Base-by-base conservation (phyloP, 768 basidiomycete species). In the Panellus pusillus region DNA sequence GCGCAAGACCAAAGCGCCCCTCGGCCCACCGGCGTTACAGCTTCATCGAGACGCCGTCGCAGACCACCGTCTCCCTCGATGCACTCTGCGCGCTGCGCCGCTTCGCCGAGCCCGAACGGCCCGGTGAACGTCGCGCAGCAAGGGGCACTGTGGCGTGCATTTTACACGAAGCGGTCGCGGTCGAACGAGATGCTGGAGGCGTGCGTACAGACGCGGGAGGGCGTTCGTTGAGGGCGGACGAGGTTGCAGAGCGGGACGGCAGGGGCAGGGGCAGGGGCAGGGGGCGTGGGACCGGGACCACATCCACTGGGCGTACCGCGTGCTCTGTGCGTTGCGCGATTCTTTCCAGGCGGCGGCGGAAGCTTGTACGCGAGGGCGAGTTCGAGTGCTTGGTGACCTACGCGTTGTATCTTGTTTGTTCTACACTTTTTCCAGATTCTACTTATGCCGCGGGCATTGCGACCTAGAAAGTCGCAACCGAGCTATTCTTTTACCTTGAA, bases 401-500 rank as follows among this genome's bases (percentile, higher is more conserved):
- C n/a, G n/a, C n/a, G 50, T 52, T 52, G 44, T 47, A 31, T 19
- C 3, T n/a, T 55, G 48, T 55, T 55, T 12, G 9, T 14, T 28
- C 11, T 5, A 9, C 15, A 24, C 15, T 20, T 40, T 32, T n/a
- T n/a, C n/a, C n/a, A n/a, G n/a, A n/a, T n/a, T 52, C n/a, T 27
- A 18, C 20, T 48, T 42, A 87, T 87, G 86, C 56, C 78, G 14
- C 77, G 82, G 32, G 66, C 78, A 43, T 73, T 87, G 39, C 79
- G 85, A 17, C 77, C 80, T n/a, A 75, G 87, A 48, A 81, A 76
- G 48, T 70, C 74, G 18, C 75, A 72, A 40, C 75, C 74, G 29
- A 81, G 72, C 63, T 88, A 88, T 68, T 69, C 73, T 0, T 57
- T 61, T 20, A 55, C 79, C 17, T 67, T 71, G 31, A 71, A 62